A percentile compares a stretch with the other conserved stretches of the same genome.
phyloP scores from a whole-genome alignment of 352 stramenopile genomes.

The Phytophthora syringae region DNA sequence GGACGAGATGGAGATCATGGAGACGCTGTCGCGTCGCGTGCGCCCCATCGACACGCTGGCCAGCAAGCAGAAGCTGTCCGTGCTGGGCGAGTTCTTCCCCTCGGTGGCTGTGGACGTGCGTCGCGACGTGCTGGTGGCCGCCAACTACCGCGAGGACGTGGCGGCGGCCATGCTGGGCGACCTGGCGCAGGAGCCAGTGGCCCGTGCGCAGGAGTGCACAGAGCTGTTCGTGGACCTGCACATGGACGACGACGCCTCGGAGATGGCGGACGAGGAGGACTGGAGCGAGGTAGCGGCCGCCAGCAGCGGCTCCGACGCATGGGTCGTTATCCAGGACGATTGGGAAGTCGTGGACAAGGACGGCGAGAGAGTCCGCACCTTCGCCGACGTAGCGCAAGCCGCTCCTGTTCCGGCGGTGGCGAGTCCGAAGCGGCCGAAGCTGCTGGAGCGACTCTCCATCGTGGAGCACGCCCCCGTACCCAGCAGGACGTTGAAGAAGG shows the following conservation, averaged over 20 bases:
- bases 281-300: slow-evolving; percentile 58
- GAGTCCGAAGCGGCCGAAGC: slow-evolving; percentile 1
- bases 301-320: slow-evolving; percentile 39
- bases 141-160: slow-evolving; percentile 71
- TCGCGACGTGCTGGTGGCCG: slow-evolving; percentile 65
- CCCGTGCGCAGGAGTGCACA: slow-evolving; percentile 7
- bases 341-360: slow-evolving; percentile 76
- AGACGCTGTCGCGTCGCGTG: slow-evolving; percentile 32
- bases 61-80: slow-evolving; percentile 51
- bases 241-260: slow-evolving; percentile 34
- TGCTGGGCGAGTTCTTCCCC: slow-evolving; percentile 70
- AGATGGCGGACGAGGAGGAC: slow-evolving; percentile 52
- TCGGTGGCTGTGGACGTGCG: slow-evolving; percentile 50
- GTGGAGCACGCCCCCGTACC: slow-evolving; percentile 25
- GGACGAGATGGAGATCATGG: slow-evolving; percentile 39
- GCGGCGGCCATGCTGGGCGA: slow-evolving; percentile 70
- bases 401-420: not conserved
- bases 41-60: slow-evolving; percentile 41
- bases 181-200: slow-evolving; percentile 37
- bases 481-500: slow-evolving; percentile 25
- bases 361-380: slow-evolving; percentile 54
- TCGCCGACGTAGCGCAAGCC: slow-evolving; percentile 59
- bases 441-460: slow-evolving; percentile 32
- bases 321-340: slow-evolving; percentile 72
- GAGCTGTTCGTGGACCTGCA: slow-evolving; percentile 53